Conservation (phyloP, 805 yeast species). For the Kodamaea lidongshanica region DNA sequence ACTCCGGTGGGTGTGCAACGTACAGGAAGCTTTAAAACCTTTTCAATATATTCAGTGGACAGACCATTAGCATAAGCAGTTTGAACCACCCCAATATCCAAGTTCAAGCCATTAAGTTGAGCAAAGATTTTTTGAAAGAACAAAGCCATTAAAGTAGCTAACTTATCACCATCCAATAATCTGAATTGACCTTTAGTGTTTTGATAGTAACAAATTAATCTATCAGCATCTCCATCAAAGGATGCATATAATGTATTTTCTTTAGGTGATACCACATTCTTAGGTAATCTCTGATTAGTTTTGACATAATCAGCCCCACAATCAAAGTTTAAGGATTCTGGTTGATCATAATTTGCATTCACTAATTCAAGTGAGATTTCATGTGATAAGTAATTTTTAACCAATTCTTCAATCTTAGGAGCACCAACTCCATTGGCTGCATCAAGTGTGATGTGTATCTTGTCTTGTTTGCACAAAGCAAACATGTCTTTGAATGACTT, state of each 20-base stretch:
- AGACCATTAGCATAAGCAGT: constrained; percentile 98
- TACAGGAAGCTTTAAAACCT: constrained; percentile 65
- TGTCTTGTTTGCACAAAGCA: constrained; percentile 15
- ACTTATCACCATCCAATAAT: constrained; percentile 87
- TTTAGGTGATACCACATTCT: constrained; percentile 40
- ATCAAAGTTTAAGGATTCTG: constrained; percentile 57
- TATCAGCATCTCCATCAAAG: constrained; percentile 96
- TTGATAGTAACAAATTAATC: constrained; percentile 75
- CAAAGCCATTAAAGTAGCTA: constrained; percentile 75
- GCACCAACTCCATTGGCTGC: constrained; percentile 98
- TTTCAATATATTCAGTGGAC: constrained; percentile 65
- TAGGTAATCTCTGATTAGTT: constrained; percentile 76
- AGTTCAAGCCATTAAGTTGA: constrained; percentile 39
- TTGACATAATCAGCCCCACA: constrained; percentile 98
- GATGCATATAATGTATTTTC: constrained; percentile 61
- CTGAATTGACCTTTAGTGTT: constrained; percentile 36
- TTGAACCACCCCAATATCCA: constrained; percentile 78
- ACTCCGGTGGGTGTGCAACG: constrained; percentile 93
- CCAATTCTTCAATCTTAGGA: constrained; percentile 52
- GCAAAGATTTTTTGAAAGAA: constrained; percentile 50
- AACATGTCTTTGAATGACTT: constrained; percentile 44
- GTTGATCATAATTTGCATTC: constrained; percentile 50
- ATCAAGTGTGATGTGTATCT: constrained; percentile 61
- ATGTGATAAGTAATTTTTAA: constrained; percentile 33
- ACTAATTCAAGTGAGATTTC: constrained; percentile 39